A percentile compares a stretch with the other conserved stretches of the same genome.
phyloP scores from a whole-genome alignment of 768 basidiomycete genomes.

The Daedaleopsis nitida region DNA sequence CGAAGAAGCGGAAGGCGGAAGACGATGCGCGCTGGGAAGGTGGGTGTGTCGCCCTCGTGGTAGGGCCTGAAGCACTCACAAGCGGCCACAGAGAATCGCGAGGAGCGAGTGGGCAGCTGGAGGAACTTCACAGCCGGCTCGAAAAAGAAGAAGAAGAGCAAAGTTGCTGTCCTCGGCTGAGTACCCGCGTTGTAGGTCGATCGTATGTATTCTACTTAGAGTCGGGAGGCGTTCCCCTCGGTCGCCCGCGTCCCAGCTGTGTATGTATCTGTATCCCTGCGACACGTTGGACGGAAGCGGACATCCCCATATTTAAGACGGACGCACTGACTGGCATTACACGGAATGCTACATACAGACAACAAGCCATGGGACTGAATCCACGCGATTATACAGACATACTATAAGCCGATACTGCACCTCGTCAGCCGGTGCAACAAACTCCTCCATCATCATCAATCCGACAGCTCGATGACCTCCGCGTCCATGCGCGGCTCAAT shows the following conservation, averaged over 20 bases:
- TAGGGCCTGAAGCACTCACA: not conserved
- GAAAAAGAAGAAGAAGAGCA: conserved; percentile 86
- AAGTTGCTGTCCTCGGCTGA: conserved; percentile 41
- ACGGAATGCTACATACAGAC: not conserved
- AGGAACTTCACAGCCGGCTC: conserved; percentile 64
- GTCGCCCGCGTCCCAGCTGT: conserved; percentile 3
- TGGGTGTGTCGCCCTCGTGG: conserved; percentile 32
- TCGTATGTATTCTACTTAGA: not conserved
- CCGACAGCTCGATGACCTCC: conserved; percentile 63
- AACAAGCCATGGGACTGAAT: not conserved
- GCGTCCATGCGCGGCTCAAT: conserved; percentile 27
- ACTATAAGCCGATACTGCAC: not conserved
- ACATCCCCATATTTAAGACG: too few species aligned
- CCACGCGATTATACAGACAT: not conserved
- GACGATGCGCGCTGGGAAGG: conserved; percentile 92
- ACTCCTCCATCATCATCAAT: conserved; percentile 27
- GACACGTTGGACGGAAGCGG: too few species aligned
- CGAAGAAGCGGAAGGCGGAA: conserved; percentile 84
- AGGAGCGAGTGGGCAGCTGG: conserved; percentile 86
- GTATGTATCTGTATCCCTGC: not conserved
- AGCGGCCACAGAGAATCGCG: conserved; percentile 46
- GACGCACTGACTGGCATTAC: not conserved
- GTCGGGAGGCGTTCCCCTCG: not conserved
- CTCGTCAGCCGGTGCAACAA: not conserved
- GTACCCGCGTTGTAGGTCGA: not conserved